These are phyloP conservation scores for Ophiostoma quercus DNA, from an alignment of 2,329 filamentous ascomycete genomes.

Conservation along the genomic window DNA sequence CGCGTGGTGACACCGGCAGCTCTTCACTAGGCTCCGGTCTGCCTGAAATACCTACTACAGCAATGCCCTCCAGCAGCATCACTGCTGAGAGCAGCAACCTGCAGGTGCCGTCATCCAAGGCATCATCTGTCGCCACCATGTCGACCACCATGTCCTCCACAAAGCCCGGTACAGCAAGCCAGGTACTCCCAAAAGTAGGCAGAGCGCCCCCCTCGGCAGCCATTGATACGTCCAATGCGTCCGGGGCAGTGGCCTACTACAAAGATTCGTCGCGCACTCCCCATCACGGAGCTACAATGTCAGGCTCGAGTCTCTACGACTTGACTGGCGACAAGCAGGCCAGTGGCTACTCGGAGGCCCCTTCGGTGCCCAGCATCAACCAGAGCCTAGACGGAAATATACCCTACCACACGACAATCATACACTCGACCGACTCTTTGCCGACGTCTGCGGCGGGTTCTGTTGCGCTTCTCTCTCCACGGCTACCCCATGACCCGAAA, in stretches of 20 bases:
- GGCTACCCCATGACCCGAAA: constrained; percentile 35
- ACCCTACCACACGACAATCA: constrained; percentile 28
- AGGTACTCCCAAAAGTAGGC: constrained; percentile 41
- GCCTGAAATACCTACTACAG: constrained; percentile 35
- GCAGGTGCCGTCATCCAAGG: constrained; percentile 41
- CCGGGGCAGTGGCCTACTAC: constrained; percentile 47
- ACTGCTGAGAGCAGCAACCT: constrained; percentile 39
- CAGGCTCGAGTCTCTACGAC: constrained; percentile 34
- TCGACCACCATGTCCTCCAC: constrained; percentile 39
- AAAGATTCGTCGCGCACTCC: constrained; percentile 42
- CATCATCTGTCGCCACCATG: constrained; percentile 45
- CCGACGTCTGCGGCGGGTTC: neutral
- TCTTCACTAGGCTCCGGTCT: constrained; percentile 29
- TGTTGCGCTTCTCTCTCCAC: constrained; percentile 2
- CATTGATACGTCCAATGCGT: constrained; percentile 44
- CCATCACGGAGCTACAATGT: constrained; percentile 1
- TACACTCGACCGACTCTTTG: neutral
- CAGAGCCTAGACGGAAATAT: constrained; percentile 41
- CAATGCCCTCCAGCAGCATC: constrained; percentile 36
- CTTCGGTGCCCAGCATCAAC: constrained; percentile 40
- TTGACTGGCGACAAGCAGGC: constrained; percentile 29
- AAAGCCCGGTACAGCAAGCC: constrained; percentile 39
- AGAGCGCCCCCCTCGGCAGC: constrained; percentile 41
- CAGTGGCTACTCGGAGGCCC: constrained; percentile 31
- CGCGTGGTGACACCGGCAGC: constrained; percentile 31